These are phyloP conservation scores for Suillus alpinus DNA, from an alignment of 768 basidiomycete species.

Conservation along the genomic window DNA sequence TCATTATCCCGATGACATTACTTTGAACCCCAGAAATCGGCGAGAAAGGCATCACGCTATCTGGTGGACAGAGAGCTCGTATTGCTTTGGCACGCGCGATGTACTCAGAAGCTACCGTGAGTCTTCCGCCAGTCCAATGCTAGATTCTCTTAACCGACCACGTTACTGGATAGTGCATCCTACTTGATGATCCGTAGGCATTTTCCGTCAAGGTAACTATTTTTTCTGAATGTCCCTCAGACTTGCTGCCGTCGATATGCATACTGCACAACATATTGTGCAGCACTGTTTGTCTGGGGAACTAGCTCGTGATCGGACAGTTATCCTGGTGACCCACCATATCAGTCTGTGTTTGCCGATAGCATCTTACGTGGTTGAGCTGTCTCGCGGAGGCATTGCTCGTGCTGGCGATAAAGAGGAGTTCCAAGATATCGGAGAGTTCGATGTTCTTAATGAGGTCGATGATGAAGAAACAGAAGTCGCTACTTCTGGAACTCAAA, in stretches of 20 bases:
- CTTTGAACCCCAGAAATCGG: conserved; percentile 55
- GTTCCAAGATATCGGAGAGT: conserved; percentile 40
- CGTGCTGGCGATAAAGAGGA: conserved; percentile 51
- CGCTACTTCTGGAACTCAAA: conserved; percentile 17
- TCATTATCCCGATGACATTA: not conserved
- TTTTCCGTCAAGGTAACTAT: conserved; percentile 14
- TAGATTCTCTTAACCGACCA: conserved; percentile 4
- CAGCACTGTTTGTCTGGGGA: conserved; percentile 59
- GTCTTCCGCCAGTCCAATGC: conserved; percentile 3
- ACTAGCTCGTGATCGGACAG: conserved; percentile 62
- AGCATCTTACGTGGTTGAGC: conserved; percentile 65
- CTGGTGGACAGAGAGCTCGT: conserved; percentile 72
- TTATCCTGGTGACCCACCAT: conserved; percentile 84
- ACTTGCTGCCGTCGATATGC: conserved; percentile 73
- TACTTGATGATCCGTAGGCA: conserved; percentile 71
- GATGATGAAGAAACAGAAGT: conserved; percentile 39
- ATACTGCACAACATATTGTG: conserved; percentile 71
- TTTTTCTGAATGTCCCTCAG: conserved; percentile 29
- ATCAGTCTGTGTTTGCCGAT: conserved; percentile 67
- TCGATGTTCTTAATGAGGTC: conserved; percentile 43
- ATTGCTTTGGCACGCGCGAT: conserved; percentile 77
- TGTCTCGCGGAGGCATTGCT: conserved; percentile 46
- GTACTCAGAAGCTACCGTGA: conserved; percentile 65
- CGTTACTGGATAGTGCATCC: conserved; percentile 40
- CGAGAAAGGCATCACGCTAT: conserved; percentile 68